A percentile compares a stretch with the other conserved stretches of the same genome.
These are phyloP conservation scores for Capsicum rhomboideum DNA, from an alignment of 257 asterid species.

Conservation along the genomic window DNA sequence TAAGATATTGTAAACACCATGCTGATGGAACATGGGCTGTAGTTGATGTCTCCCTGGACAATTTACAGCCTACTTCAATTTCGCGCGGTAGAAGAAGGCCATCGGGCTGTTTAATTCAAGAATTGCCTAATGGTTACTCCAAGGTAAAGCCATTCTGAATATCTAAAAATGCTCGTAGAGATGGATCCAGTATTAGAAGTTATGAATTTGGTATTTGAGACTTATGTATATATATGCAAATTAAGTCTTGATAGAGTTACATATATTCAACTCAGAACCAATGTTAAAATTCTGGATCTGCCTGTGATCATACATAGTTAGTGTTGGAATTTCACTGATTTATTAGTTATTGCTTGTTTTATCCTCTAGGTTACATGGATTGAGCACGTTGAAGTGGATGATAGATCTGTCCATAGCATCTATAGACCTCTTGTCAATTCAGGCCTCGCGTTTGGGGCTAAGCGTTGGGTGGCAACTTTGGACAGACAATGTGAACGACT, in stretches of 20 bases:
- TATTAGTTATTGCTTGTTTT: not conserved
- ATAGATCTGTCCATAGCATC: conserved; percentile 50
- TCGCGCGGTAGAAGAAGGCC: conserved; percentile 59
- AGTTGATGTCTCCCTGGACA: conserved; percentile 73
- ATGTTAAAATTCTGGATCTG: not conserved
- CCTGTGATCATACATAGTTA: not conserved
- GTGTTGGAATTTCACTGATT: not conserved
- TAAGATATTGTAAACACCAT: conserved; percentile 74
- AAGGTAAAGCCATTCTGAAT: conserved; percentile 29
- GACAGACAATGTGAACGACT: conserved; percentile 72
- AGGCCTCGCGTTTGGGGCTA: conserved; percentile 67
- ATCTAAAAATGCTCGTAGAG: not conserved
- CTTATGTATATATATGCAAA: not conserved
- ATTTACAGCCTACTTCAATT: conserved; percentile 37
- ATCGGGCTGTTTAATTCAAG: conserved; percentile 80
- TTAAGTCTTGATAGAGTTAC: not conserved
- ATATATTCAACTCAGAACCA: not conserved
- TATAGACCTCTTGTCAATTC: conserved; percentile 55
- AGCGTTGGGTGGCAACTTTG: conserved; percentile 69
- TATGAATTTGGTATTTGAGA: not conserved
- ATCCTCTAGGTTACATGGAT: conserved; percentile 57
- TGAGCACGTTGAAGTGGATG: conserved; percentile 70
- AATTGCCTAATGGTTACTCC: conserved; percentile 72
- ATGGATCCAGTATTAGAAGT: not conserved
- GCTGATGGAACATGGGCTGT: conserved; percentile 72